Base-by-base conservation (phyloP, 164 flowering plant genomes). In the Taxillus chinensis region DNA sequence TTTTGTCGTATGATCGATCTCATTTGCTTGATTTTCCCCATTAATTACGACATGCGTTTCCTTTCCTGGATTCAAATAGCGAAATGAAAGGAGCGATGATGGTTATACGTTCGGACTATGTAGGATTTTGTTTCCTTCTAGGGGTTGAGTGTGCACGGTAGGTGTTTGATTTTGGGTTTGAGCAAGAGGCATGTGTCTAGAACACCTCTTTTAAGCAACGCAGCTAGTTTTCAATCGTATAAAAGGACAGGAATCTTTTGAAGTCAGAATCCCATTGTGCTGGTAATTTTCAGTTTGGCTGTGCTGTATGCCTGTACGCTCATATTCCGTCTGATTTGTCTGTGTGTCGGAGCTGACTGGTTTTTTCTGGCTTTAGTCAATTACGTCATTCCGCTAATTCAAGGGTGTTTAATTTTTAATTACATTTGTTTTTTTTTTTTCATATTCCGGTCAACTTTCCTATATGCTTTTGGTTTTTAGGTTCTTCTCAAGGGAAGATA, bases 401-500 rank as follows among this genome's bases (percentile, higher is more conserved):
- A 14, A 48, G 9, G 51, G 51, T 11, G 51, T 8, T 14, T 48
- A 11, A 8, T 48, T 48, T 14, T 48, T 48, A 6, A 6, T 43
- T 43, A 1, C 46, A 43, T 6, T 43, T 6, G 46, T 43, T 48
- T 5, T 48, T 48, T 8, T 11, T 4, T 1, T 8, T 8, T 48
- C 13, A 3, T 48, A 3, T 11, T 51, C 2, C 7, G 4, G 7
- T 43, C 8, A 6, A 6, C 27, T 51, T 51, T 15, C 5, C 27
- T 4, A 51, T 51, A 16, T 51, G 27, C 54, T 51, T 51, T 15
- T 51, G 54, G 53, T 10, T 78, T 48, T 14, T 48, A 92, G 98
- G 74, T 74, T 65, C 72, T 68, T 92, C 48, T 83, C 89, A 39
- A 77, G 79, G 69, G 80, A 84, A 74, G 88, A 92, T 69, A 80